These are phyloP conservation scores for Fusarium humuli DNA, from an alignment of 2,329 filamentous ascomycete species.

Conservation along the genomic window DNA sequence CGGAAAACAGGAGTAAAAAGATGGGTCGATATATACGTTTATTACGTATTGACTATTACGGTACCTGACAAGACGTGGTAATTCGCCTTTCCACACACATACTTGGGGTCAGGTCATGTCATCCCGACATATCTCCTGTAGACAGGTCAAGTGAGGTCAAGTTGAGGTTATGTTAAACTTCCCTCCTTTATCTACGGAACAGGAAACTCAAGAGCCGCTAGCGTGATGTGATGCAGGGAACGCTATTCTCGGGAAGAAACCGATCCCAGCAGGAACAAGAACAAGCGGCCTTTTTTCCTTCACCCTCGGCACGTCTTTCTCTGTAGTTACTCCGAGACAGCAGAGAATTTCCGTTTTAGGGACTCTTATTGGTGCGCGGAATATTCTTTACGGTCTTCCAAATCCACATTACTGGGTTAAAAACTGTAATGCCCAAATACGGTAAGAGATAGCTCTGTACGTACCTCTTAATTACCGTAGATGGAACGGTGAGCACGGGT, in stretches of 20 bases:
- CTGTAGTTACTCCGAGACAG: slow-evolving; percentile 1
- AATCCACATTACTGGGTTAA: neutral
- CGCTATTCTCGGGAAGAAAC: slow-evolving; percentile 5
- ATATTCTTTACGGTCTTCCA: neutral
- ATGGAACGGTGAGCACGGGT: neutral
- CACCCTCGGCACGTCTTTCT: neutral
- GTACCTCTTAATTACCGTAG: neutral
- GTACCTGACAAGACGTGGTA: neutral
- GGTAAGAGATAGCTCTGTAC: neutral
- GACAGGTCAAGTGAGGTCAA: too few species aligned
- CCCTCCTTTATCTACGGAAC: neutral
- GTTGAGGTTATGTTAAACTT: neutral
- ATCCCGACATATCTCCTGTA: neutral
- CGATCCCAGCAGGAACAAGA: slow-evolving; percentile 8
- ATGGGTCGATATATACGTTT: neutral
- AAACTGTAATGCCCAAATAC: neutral
- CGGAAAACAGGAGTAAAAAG: neutral
- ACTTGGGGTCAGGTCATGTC: too few species aligned
- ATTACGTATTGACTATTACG: neutral
- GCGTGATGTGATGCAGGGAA: slow-evolving; percentile 5
- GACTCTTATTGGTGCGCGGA: neutral
- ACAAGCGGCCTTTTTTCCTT: neutral
- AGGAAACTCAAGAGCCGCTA: slow-evolving; percentile 6
- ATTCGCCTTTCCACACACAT: neutral
- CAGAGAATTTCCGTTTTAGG: neutral